Conservation (phyloP, 2,329 filamentous ascomycete species). For the Ilyonectria sp. region DNA sequence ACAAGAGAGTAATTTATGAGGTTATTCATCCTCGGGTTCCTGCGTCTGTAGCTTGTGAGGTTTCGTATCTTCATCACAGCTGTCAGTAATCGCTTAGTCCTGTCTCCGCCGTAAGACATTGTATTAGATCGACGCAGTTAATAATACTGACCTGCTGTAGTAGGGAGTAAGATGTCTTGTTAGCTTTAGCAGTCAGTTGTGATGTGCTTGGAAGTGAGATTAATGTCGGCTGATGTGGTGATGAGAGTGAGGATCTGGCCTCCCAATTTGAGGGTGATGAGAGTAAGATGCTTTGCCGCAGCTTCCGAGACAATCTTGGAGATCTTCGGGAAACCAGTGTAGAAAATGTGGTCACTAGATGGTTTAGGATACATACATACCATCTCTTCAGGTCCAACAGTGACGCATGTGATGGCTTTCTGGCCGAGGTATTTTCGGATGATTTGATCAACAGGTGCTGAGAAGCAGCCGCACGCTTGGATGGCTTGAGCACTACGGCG, state of each 20-base stretch:
- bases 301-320: conserved; percentile 56
- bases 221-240: conserved; percentile 56
- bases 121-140: not conserved
- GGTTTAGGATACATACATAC: conserved; percentile 51
- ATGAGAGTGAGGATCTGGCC: conserved; percentile 63
- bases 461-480: conserved; percentile 54
- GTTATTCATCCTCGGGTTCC: not conserved
- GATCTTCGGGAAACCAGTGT: conserved; percentile 58
- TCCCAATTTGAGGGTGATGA: conserved; percentile 61
- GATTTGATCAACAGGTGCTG: conserved; percentile 57
- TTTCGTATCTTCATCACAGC: not conserved
- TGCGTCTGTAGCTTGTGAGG: not conserved
- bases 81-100: not conserved
- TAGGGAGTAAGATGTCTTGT: not conserved
- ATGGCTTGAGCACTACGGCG: conserved; percentile 61
- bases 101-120: not conserved
- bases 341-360: conserved; percentile 62
- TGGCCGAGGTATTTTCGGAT: conserved; percentile 60
- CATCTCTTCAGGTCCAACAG: conserved; percentile 57
- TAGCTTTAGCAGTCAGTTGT: conserved; percentile 56
- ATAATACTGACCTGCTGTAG: not conserved
- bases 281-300: conserved; percentile 62
- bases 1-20: not conserved
- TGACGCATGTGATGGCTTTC: conserved; percentile 53
- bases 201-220: conserved; percentile 60